Percentiles rank a stretch among this genome's conserved stretches.
phyloP scores from a whole-genome alignment of 1,139 yeast species.

The Candida neerlandica region DNA sequence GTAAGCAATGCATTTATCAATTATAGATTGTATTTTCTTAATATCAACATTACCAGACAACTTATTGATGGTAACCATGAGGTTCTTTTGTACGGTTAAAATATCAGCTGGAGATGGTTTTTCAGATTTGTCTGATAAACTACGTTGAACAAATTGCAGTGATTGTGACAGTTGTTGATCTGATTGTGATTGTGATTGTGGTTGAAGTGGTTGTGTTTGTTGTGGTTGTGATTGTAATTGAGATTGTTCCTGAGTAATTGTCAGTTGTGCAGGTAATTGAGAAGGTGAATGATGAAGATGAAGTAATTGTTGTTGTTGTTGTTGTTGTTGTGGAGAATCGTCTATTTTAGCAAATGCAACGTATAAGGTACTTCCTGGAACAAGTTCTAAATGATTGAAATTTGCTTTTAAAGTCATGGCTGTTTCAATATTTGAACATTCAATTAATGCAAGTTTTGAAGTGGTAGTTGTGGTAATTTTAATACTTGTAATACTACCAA shows the following conservation, averaged over 20 bases:
- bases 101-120: conserved; percentile 30
- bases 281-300: conserved; percentile 1
- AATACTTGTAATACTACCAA: conserved; percentile 42
- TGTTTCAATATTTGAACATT: conserved; percentile 67
- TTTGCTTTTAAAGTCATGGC: conserved; percentile 79
- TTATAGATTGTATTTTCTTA: conserved; percentile 34
- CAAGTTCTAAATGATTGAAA: conserved; percentile 79
- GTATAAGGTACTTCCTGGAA: conserved; percentile 68
- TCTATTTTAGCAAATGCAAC: conserved; percentile 70
- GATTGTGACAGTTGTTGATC: conserved; percentile 9
- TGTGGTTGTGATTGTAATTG: neutral
- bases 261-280: neutral
- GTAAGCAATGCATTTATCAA: conserved; percentile 33
- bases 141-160: neutral
- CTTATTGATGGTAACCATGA: conserved; percentile 25
- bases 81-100: conserved; percentile 24
- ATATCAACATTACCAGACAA: conserved; percentile 28
- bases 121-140: conserved; percentile 12
- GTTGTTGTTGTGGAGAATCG: conserved; percentile 19
- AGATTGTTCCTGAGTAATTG: neutral
- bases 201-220: neutral
- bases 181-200: neutral
- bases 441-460: conserved; percentile 63
- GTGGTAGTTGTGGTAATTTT: conserved; percentile 52
- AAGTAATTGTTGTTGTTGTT: conserved; percentile 5